Base-by-base conservation (phyloP, 495 filamentous ascomycete species). In the Penicillium paxilli region DNA sequence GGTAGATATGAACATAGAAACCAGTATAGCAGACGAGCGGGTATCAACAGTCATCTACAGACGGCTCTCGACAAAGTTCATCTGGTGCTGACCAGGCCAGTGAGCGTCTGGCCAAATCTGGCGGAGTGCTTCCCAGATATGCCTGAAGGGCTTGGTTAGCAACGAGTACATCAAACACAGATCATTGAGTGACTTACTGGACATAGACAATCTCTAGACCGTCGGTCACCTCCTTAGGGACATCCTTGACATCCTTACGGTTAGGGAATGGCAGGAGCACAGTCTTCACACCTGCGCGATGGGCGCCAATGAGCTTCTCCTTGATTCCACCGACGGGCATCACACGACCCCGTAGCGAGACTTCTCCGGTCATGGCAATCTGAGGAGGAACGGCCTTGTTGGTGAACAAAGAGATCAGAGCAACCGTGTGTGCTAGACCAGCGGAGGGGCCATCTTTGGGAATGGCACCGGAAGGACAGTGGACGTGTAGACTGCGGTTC, bases 281-380 rank as follows among this genome's bases (percentile, higher is more conserved):
- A 33, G 88, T 94, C 79, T 94, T 95, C 47, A 99, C 94, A 21
- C 94, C 94, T 17, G 94, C 95, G 55, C 92, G 85, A 58, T 92
- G 72, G 23, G 94, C 95, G 11, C 94, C 94, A 65, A 99, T 98
- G 24, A 98, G 77, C 69, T 99, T 99, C 83, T 99, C 94, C 78
- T 97, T 96, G 73, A 98, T 98, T 20, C 95, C 94, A 19, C 94
- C 94, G 51, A 96, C 92, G 9, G 91, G 88, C 75, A 86, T 84
- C 47, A 99, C 87, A 55, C 91, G 83, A 11, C 94, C 94, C 14
- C 95, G 81, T 26, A 99, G 81, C 56, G 87, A 89, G 35, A 98
- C 84, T 69, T 99, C 94, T 20, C 94, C 95, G 20, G 94, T 99
- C 94, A 99, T 99, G 41, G 94, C 94, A 62, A 98, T 84, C 23